These are phyloP conservation scores for Boletales sp. DNA, from an alignment of 768 basidiomycete species.

Conservation along the genomic window DNA sequence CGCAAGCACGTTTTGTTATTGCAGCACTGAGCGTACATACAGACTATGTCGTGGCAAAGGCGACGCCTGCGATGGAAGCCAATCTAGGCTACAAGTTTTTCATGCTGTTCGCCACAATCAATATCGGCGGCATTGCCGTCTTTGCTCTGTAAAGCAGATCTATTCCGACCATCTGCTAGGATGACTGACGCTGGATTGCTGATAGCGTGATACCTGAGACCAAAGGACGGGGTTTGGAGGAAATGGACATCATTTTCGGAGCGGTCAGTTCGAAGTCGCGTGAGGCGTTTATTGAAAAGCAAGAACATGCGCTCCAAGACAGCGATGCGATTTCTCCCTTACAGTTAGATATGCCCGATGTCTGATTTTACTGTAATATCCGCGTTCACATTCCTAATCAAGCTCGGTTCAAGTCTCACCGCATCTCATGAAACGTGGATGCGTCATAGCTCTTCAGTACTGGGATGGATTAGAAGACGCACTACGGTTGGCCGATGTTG, in stretches of 20 bases:
- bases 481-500: too few species aligned
- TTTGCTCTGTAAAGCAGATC: slow-evolving; percentile 53
- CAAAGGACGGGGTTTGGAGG: slow-evolving; percentile 52
- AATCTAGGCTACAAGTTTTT: slow-evolving; percentile 71
- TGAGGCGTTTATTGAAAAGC: slow-evolving; percentile 46
- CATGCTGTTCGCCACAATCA: slow-evolving; percentile 73
- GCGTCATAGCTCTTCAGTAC: too few species aligned
- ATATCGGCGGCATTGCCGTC: slow-evolving; percentile 63
- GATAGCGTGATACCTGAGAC: slow-evolving; percentile 58
- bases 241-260: slow-evolving; percentile 60
- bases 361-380: slow-evolving; percentile 1
- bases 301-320: slow-evolving; percentile 32
- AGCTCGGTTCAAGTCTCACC: too few species aligned
- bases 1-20: neutral
- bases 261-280: slow-evolving; percentile 53
- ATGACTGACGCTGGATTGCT: slow-evolving; percentile 14
- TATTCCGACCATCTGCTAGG: slow-evolving; percentile 22
- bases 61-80: slow-evolving; percentile 61
- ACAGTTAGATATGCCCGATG: slow-evolving; percentile 2
- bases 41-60: slow-evolving; percentile 74
- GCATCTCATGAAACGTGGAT: too few species aligned
- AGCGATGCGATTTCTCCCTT: too few species aligned
- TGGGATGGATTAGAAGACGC: too few species aligned
- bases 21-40: neutral
- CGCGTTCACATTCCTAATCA: too few species aligned